Evolutionary conservation across 371 early-diverging fungal species (phyloP).

Genomic region (Circinella umbellata): DNA sequence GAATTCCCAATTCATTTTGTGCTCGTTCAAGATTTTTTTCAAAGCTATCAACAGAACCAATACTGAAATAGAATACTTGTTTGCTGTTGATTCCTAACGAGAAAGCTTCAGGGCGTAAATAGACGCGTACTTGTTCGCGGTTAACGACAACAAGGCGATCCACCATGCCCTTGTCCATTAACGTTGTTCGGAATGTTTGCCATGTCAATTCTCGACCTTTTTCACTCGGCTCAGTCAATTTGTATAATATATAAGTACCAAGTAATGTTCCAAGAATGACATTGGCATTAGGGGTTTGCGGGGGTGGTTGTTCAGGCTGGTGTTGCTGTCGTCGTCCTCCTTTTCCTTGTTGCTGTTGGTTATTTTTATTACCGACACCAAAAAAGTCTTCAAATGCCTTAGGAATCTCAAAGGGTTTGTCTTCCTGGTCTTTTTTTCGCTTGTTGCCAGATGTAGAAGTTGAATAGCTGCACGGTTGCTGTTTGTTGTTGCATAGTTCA

Average conservation of each 20-base stretch:
- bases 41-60: constrained; percentile 94
- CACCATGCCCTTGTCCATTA: constrained; percentile 92
- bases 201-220: constrained; percentile 80
- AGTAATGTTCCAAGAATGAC: constrained; percentile 52
- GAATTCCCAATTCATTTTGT: constrained; percentile 91
- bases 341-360: constrained; percentile 2
- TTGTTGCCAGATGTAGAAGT: neutral
- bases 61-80: constrained; percentile 76
- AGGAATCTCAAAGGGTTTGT: constrained; percentile 28
- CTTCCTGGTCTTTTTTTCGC: constrained; percentile 13
- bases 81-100: constrained; percentile 44
- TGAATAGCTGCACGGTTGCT: neutral
- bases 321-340: neutral
- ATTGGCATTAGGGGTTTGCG: constrained; percentile 30
- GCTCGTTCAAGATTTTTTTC: constrained; percentile 89
- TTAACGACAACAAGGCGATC: constrained; percentile 89
- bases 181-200: constrained; percentile 88
- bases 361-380: constrained; percentile 25
- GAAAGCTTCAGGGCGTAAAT: constrained; percentile 73
- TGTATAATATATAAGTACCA: constrained; percentile 59
- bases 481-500: neutral
- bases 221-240: constrained; percentile 49
- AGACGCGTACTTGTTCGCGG: constrained; percentile 79
- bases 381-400: constrained; percentile 52
- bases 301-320: constrained; percentile 16